Base-by-base conservation (phyloP, 1,284 basidiomycete species). In the Tremellales sp. region DNA sequence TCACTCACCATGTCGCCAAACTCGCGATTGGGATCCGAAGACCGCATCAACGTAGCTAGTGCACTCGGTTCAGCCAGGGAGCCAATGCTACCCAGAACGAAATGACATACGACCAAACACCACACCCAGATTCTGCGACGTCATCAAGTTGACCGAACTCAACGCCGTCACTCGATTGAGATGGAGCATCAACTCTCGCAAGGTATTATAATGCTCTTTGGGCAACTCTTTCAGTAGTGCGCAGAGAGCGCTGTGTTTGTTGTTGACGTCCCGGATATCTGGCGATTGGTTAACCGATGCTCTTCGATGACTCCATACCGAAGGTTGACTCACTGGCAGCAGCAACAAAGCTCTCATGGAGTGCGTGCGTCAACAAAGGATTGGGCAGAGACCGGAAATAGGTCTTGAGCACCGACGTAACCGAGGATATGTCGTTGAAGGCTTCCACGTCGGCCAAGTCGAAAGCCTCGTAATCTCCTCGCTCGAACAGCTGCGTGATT, bases 341-440 rank as follows among this genome's bases (percentile, higher is more conserved):
- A 27, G 78, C 70, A 55, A 93, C 84, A 66, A 97, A 94, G 61
- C 84, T 82, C 58, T 95, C 90, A 60, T 98, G 93, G 19, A 97
- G 78, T 50, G 86, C 85, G 65, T 84, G 89, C 0, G 95, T 97
- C 53, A 97, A 76, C 32, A 99, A 76, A 2, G 95, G 95, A 48
- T 86, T 80, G 2, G 94, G 94, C 29, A 99, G 75, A 37, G 83
- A 79, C 37, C 94, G 83, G 81, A 99, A 91, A 75, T 97, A 98
- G 34, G 86, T 89, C 78, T 99, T 98, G 61, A 98, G 79, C 32
- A 95, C 93, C 18, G 91, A 94, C 0, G 95, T 98, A 60, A 97
- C 84, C 49, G 90, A 91, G 66, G 87, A 92, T 47, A 98, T 89
- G 69, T 99, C 95, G 75, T 95, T 97, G 78, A 97, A 98, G 14